Evolutionary conservation across 805 yeast genomes (phyloP), one percentile per base, ranked within the genome.

Genomic region (Wickerhamia fluorescens): DNA sequence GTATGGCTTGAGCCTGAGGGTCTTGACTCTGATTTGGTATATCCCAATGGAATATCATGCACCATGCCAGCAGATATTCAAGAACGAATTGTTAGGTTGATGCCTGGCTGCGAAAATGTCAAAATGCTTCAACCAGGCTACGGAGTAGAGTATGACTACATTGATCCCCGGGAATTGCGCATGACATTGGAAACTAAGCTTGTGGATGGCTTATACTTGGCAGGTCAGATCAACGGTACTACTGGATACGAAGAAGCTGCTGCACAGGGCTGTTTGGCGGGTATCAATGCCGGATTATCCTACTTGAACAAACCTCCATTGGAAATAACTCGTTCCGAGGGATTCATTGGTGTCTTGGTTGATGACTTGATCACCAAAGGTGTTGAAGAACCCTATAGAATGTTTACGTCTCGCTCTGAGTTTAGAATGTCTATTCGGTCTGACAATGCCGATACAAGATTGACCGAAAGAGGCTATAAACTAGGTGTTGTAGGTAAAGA

Each of bases 191-290:
- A 89, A 47, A 85, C 97, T 0, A 87, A 85, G 44, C 53, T 71
- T 3, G 75, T 92, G 2, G 57, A 67, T 7, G 96, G 96, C 0
- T 56, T 92, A 20, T 92, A 59, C 51, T 61, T 92, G 25, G 99
- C 98, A 0, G 99, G 99, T 2, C 99, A 92, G 53, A 92, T 92
- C 23, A 92, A 92, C 49, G 99, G 99, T 19, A 92, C 99, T 0
- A 92, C 99, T 0, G 99, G 99, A 0, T 92, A 92, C 45, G 99
- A 92, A 58, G 99, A 92, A 51, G 99, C 99, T 0, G 95, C 96
- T 3, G 82, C 97, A 0, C 98, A 92, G 48, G 99, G 99, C 1
- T 68, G 86, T 30, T 59, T 92, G 25, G 98, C 99, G 1, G 99
- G 99, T 7, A 78, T 88, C 22, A 92, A 92, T 53, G 96, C 98